Evolutionary conservation across 495 filamentous ascomycete species (phyloP), one percentile per base, ranked within the genome.

Genomic region (Penicillium soppii): DNA sequence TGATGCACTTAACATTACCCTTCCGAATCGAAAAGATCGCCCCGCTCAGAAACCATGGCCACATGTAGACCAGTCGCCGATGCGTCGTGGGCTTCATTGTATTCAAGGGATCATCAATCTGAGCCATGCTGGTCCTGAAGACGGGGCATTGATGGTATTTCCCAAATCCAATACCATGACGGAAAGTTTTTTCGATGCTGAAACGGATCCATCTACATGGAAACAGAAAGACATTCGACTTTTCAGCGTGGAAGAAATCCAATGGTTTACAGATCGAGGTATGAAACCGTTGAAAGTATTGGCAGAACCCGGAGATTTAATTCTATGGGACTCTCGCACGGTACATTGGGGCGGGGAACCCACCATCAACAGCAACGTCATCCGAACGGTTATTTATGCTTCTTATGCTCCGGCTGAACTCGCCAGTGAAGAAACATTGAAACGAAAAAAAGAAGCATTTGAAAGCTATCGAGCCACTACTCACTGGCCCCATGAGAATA

Each of bases 61-160:
- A 1, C 58, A 61, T 43, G 61, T 61, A 6, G 61, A 62, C 17
- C 61, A 64, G 32, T 61, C 61, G 0, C 61, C 61, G 9, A 29
- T 58, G 29, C 58, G 61, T 8, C 58, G 58, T 1, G 68, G 70
- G n/a, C 53, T 71, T 6, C 62, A 67, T 42, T 73, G 70, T 43
- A 61, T 73, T 6, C 69, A 75, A 29, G 72, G 74, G 0, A 62
- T 77, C 16, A 73, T 76, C 48, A 75, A 75, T 42, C 59, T 74
- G 4, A 60, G 57, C 29, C 51, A 51, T 15, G 58, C 61, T 19
- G 65, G 67, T 17, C 61, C 67, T 5, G 53, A 70, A 16, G 72
- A 75, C 44, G 71, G 72, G 12, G 51, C 47, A 13, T 19, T 32
- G 17, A 49, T 48, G 22, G 22, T 48, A 10, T 48, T 15, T 57